phyloP scores from a whole-genome alignment of 352 stramenopile genomes.

The Phytophthora cactorum region DNA sequence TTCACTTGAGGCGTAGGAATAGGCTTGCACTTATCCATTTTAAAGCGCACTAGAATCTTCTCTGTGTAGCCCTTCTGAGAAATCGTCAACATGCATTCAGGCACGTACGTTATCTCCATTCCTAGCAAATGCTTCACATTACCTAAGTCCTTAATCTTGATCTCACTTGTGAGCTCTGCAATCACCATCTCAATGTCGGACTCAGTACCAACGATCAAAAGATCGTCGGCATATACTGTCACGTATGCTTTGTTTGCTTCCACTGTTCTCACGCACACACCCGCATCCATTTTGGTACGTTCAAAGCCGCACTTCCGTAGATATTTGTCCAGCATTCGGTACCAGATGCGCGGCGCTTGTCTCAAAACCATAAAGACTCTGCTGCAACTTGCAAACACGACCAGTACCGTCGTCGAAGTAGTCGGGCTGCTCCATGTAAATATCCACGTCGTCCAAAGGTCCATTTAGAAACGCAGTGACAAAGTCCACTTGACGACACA shows the following conservation, averaged over 20 bases:
- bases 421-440: slow-evolving; percentile 15
- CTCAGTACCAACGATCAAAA: slow-evolving; percentile 10
- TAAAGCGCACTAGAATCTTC: slow-evolving; percentile 4
- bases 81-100: slow-evolving; percentile 1
- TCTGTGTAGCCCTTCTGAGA: slow-evolving; percentile 5
- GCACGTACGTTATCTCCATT: slow-evolving; percentile 17
- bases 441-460: slow-evolving; percentile 7
- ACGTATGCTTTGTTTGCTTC: slow-evolving; percentile 6
- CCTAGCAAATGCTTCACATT: slow-evolving; percentile 12
- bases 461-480: slow-evolving; percentile 12
- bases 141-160: slow-evolving; percentile 13
- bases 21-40: slow-evolving; percentile 13
- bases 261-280: slow-evolving; percentile 4
- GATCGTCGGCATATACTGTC: slow-evolving; percentile 13
- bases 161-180: slow-evolving; percentile 4
- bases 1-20: slow-evolving; percentile 9
- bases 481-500: slow-evolving; percentile 9
- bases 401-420: slow-evolving; percentile 9
- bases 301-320: background rate
- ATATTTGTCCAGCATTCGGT: slow-evolving; percentile 6
- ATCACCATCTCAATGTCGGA: slow-evolving; percentile 13
- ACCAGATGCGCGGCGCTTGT: background rate
- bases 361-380: slow-evolving; percentile 8
- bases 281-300: slow-evolving; percentile 3
- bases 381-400: slow-evolving; percentile 6